Base-by-base conservation (phyloP, 345 rosid genomes). In the Turnera subulata region DNA sequence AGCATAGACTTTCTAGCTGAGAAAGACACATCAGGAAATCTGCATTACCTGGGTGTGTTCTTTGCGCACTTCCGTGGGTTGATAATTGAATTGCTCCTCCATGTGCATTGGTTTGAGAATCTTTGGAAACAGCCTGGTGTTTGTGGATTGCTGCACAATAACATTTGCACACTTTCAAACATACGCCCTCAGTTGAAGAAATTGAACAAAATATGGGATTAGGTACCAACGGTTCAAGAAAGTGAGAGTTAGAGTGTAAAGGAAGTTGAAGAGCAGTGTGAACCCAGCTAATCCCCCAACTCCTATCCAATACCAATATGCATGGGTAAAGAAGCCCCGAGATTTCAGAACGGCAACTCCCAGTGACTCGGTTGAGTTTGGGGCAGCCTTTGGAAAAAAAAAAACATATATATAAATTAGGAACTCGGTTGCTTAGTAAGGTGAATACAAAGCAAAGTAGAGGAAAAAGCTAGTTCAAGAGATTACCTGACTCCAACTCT, bases 241-340 rank as follows among this genome's bases (percentile, higher is more conserved):
- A 53, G 81, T 70, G 4, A 86, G 77, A 50, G 75, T 77, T 56
- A 71, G 43, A 24, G 73, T 55, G 66, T 66, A 76, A 53, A 63
- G 50, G 10, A 66, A 4, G 67, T 84, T 86, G 72, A 67, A 82
- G 38, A 84, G 18, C 15, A 76, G 8, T 29, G 68, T 49, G 62
- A 67, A 80, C 22, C 70, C 33, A n/a, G 74, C 21, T 64, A 84
- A 60, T 21, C 85, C 90, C 5, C 67, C 62, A 14, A 76, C 6
- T 59, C 94, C 85, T 54, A 86, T 70, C 94, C 90, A 86, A 68
- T 83, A 86, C 94, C 94, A 86, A 44, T 70, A 72, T 53, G 80
- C 72, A 16, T 76, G 56, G 13, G 75, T 61, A 45, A 68, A 79
- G 53, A 83, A 55, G 10, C 87, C 94, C 20, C 88, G 68, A 1